Conservation (phyloP, 1,139 yeast species). For the Lodderomyces margitis region DNA sequence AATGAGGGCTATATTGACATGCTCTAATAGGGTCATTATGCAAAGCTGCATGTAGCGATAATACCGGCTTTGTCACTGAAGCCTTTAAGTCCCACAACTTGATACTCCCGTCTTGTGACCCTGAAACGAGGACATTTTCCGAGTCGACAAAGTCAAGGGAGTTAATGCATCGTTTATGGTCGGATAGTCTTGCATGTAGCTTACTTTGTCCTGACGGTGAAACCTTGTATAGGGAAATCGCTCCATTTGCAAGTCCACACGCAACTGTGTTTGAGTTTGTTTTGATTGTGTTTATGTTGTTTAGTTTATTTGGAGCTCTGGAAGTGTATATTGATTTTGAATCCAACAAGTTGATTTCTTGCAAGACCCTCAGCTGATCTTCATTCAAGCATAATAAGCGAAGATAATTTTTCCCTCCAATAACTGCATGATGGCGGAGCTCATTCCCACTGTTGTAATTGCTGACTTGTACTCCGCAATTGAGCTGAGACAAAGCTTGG, state of each 20-base stretch:
- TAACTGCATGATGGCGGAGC: slow-evolving; percentile 36
- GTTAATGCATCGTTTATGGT: slow-evolving; percentile 80
- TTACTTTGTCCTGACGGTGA: slow-evolving; percentile 38
- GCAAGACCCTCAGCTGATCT: slow-evolving; percentile 36
- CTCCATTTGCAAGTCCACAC: slow-evolving; percentile 44
- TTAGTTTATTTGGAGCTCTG: slow-evolving; percentile 31
- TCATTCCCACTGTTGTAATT: slow-evolving; percentile 12
- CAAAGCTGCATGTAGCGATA: slow-evolving; percentile 42
- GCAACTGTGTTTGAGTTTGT: slow-evolving; percentile 36
- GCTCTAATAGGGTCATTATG: slow-evolving; percentile 67
- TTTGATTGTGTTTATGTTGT: slow-evolving; percentile 43
- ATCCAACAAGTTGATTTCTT: slow-evolving; percentile 48
- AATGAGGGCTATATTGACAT: slow-evolving; percentile 58
- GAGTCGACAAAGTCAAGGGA: slow-evolving; percentile 66
- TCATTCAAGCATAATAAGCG: slow-evolving; percentile 46
- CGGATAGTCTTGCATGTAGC: slow-evolving; percentile 49
- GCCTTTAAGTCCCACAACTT: slow-evolving; percentile 85
- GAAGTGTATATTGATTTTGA: slow-evolving; percentile 45
- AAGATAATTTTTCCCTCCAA: slow-evolving; percentile 60
- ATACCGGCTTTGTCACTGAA: slow-evolving; percentile 43
- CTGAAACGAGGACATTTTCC: slow-evolving; percentile 66
- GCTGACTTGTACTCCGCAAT: slow-evolving; percentile 15
- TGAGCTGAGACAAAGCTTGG: slow-evolving; percentile 27
- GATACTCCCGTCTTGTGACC: slow-evolving; percentile 88
- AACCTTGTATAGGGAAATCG: slow-evolving; percentile 33